Conservation (phyloP, 2,329 filamentous ascomycete species). For the Cladosporium oxysporum region DNA sequence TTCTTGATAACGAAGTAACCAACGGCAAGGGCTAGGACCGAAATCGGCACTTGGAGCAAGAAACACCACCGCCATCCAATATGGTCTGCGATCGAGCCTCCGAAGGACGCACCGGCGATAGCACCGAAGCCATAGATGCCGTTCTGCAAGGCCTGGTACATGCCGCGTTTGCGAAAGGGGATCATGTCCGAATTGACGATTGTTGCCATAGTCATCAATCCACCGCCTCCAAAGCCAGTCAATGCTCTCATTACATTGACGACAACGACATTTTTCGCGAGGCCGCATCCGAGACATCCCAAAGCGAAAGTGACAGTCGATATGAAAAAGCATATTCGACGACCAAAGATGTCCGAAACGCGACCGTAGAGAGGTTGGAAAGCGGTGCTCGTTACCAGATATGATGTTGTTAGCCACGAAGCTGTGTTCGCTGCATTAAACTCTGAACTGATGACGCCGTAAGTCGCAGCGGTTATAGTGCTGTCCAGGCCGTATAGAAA, state of each 20-base stretch:
- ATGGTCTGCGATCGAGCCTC: conserved; percentile 46
- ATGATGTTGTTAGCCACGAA: conserved; percentile 80
- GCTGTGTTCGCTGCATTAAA: conserved; percentile 76
- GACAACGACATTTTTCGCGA: conserved; percentile 31
- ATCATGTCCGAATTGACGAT: conserved; percentile 63
- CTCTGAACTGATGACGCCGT: conserved; percentile 55
- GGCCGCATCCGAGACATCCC: conserved; percentile 37
- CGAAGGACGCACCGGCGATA: conserved; percentile 55
- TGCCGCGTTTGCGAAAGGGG: conserved; percentile 56
- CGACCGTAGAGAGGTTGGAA: conserved; percentile 75
- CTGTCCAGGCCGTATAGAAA: conserved; percentile 28
- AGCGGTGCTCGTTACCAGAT: conserved; percentile 73
- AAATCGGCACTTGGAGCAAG: conserved; percentile 62
- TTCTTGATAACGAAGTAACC: conserved; percentile 57
- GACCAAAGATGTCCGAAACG: conserved; percentile 68
- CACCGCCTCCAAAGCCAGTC: conserved; percentile 36
- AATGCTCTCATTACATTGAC: conserved; percentile 35
- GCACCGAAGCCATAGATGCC: conserved; percentile 63
- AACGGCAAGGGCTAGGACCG: conserved; percentile 55
- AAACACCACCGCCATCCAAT: conserved; percentile 57
- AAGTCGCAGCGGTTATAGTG: conserved; percentile 28
- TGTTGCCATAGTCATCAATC: conserved; percentile 38
- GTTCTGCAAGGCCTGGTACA: conserved; percentile 64
- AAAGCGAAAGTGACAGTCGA: conserved; percentile 35
- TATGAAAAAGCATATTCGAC: conserved; percentile 35